These are phyloP conservation scores for Scheffersomyces coipomensis DNA, from an alignment of 805 yeast genomes.

Conservation along the genomic window DNA sequence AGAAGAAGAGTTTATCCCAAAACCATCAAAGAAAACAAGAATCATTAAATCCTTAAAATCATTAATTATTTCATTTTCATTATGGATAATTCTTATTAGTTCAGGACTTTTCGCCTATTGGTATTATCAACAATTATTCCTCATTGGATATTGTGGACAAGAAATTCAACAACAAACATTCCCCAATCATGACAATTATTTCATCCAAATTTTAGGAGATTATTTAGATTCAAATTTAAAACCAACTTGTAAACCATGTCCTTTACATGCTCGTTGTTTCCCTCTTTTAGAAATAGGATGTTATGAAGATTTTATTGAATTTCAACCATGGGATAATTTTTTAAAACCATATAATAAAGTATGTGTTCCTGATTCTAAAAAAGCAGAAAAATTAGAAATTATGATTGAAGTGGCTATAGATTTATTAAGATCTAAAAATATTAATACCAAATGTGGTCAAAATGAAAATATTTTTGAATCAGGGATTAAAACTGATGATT, in stretches of 20 bases:
- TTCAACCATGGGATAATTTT: slow-evolving; percentile 60
- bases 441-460: slow-evolving; percentile 58
- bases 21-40: not conserved
- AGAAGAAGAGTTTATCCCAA: slow-evolving; percentile 9
- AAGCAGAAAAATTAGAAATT: slow-evolving; percentile 62
- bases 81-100: slow-evolving; percentile 34
- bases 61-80: slow-evolving; percentile 12
- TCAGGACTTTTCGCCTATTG: slow-evolving; percentile 47
- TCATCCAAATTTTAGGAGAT: slow-evolving; percentile 35
- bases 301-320: slow-evolving; percentile 59
- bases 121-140: slow-evolving; percentile 62
- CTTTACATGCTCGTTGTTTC: slow-evolving; percentile 75
- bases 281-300: slow-evolving; percentile 62
- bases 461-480: slow-evolving; percentile 42
- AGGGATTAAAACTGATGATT: slow-evolving; percentile 49
- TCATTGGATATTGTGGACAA: slow-evolving; percentile 75
- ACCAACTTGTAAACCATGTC: slow-evolving; percentile 76
- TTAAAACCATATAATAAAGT: slow-evolving; percentile 44
- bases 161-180: slow-evolving; percentile 49
- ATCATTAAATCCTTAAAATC: slow-evolving; percentile 2
- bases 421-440: slow-evolving; percentile 66
- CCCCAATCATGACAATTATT: slow-evolving; percentile 22
- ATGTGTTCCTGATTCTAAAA: slow-evolving; percentile 75
- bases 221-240: slow-evolving; percentile 43
- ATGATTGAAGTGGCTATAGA: slow-evolving; percentile 67